Base-by-base conservation (phyloP, 805 yeast species). In the Saccharomycopsis sp. region DNA sequence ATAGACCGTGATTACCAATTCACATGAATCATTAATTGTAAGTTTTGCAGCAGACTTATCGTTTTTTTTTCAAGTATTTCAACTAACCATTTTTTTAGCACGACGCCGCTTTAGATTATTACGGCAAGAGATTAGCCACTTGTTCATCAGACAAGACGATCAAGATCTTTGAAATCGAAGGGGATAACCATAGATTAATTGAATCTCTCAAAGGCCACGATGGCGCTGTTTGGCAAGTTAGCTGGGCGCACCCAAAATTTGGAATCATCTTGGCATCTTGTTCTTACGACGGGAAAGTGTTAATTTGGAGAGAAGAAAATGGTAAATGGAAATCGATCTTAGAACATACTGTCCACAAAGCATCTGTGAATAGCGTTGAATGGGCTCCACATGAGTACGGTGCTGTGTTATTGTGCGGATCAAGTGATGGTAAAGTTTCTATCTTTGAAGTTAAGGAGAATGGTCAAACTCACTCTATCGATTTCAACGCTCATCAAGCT, bases 351-450 rank as follows among this genome's bases (percentile, higher is more conserved):
- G 84, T 79, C 28, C 98, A 93, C 65, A 86, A 82, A 57, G 97
- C 96, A 19, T 84, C 95, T 45, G 97, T 93, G 11, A 93, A 93
- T 66, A 81, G 95, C 43, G 90, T 93, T 21, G 74, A 81, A 44
- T 93, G 98, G 98, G 96, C 96, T 8, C 97, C 97, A 14, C 95
- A 86, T 57, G 97, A 90, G 65, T 83, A 85, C 57, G 97, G 98
- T 17, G 96, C 97, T 4, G 75, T 87, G 41, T 73, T 93, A 54
- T 68, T 90, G 51, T 88, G 95, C 55, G 81, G 95, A 1, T 88
- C 97, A 1, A 82, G 94, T 20, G 98, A 93, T 62, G 98, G 98
- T 27, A 78, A 77, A 53, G 88, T 86, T 20, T 85, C 96, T 2
- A 83, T 93, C 33, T 81, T 90, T 24, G 97, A 89, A 61, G 88